Evolutionary conservation across 2,329 filamentous ascomycete species (phyloP), one percentile per base, ranked within the genome.

Genomic region (Alternaria triticina): DNA sequence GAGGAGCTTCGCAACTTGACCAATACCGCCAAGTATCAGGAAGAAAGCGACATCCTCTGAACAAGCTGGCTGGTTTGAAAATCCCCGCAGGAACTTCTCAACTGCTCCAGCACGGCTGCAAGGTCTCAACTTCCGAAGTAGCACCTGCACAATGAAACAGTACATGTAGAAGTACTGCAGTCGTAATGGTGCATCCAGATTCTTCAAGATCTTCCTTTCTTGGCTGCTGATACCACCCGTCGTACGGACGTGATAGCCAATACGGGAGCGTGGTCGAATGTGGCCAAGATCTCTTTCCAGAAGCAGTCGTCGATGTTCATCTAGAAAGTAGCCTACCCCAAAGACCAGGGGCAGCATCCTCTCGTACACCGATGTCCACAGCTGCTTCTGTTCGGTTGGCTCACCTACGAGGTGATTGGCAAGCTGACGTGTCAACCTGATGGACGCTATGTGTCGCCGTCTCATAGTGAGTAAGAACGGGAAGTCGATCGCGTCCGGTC

Each of bases 151-250:
- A 20, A 79, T 73, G 64, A 80, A 79, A 70, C 71, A 76, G 64
- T 78, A 79, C 74, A 77, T 79, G 68, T 76, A 78, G 59, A 74
- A 79, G 65, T 74, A 80, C 59, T 78, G 76, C 57, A 79, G 52
- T n/a, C 77, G 73, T 60, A 79, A 56, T 13, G 72, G 72, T 40
- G 70, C 69, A 17, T 79, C 77, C 49, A 79, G 68, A 28, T 66
- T 71, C 60, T 67, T 73, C 60, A 79, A 64, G 22, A 77, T 78
- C 36, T 66, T 67, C 25, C 71, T 58, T 61, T 78, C 76, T 54
- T 74, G 68, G 40, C 56, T 59, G 3, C 68, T 71, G 64, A 77
- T 78, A 54, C 68, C 66, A 5, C 68, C 67, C 5, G 74, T 76
- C 3, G 76, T 76, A 66, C 74, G 76, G 28, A 79, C 74, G 60